Conservation (phyloP, 805 yeast genomes). For the Nakazawaea peltata region DNA sequence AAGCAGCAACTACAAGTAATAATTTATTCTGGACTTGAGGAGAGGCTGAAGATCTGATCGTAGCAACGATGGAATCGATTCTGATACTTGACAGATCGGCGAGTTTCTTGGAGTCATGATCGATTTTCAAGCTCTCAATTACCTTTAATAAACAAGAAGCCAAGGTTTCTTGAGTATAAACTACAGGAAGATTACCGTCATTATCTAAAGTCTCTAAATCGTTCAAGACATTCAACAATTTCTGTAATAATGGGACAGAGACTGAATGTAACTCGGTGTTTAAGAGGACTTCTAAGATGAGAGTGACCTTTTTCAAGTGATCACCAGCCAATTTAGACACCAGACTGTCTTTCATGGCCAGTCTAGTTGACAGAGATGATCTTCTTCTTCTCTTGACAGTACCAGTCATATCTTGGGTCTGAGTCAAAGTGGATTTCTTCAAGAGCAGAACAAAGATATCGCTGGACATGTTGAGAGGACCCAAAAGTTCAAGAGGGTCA, state of each 20-base stretch:
- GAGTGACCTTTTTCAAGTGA: slow-evolving; percentile 72
- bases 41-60: slow-evolving; percentile 80
- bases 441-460: slow-evolving; percentile 53
- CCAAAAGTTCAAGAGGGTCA: slow-evolving; percentile 45
- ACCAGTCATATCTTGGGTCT: slow-evolving; percentile 24
- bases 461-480: slow-evolving; percentile 45
- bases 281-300: slow-evolving; percentile 63
- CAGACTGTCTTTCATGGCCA: slow-evolving; percentile 65
- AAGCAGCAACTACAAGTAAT: slow-evolving; percentile 73
- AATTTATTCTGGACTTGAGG: slow-evolving; percentile 94
- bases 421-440: slow-evolving; percentile 30
- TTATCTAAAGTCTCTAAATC: slow-evolving; percentile 80
- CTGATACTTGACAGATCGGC: slow-evolving; percentile 63
- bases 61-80: slow-evolving; percentile 85
- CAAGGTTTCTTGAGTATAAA: slow-evolving; percentile 84
- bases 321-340: slow-evolving; percentile 67
- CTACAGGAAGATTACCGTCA: slow-evolving; percentile 86
- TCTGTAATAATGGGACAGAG: slow-evolving; percentile 28
- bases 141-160: slow-evolving; percentile 78
- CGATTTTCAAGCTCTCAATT: slow-evolving; percentile 44
- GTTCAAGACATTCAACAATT: slow-evolving; percentile 51
- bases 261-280: slow-evolving; percentile 14
- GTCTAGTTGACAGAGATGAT: slow-evolving; percentile 69
- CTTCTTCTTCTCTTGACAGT: slow-evolving; percentile 71
- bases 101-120: slow-evolving; percentile 20